Conservation (phyloP, 371 early-diverging fungal species). For the Syncephalastrum monosporum region DNA sequence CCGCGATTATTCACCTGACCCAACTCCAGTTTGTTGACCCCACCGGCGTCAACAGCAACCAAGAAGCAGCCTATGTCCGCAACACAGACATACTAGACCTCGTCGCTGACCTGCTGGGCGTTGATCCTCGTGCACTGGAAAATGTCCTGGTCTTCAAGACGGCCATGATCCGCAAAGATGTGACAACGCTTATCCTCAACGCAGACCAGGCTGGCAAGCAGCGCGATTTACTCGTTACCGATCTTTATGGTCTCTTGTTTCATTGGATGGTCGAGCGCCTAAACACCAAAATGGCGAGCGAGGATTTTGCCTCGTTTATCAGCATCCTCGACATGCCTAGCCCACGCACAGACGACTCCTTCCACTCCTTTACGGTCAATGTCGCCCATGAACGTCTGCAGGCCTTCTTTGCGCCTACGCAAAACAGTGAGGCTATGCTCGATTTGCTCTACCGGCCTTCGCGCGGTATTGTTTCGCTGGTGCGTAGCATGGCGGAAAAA, state of each 20-base stretch:
- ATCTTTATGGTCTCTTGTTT: conserved; percentile 82
- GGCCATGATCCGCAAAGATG: conserved; percentile 71
- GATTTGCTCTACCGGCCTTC: conserved; percentile 45
- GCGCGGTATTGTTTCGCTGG: conserved; percentile 55
- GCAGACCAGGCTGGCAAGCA: conserved; percentile 70
- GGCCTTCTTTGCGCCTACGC: conserved; percentile 19
- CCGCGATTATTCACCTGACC: conserved; percentile 83
- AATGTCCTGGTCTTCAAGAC: conserved; percentile 84
- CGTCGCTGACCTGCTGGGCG: conserved; percentile 85
- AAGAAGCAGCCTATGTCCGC: conserved; percentile 72
- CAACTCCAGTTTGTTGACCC: conserved; percentile 77
- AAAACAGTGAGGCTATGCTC: conserved; percentile 23
- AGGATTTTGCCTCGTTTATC: conserved; percentile 70
- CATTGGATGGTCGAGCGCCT: conserved; percentile 89
- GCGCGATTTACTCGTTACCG: conserved; percentile 74
- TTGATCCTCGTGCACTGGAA: conserved; percentile 76
- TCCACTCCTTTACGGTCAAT: conserved; percentile 78
- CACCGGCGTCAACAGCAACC: conserved; percentile 41
- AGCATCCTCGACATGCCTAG: conserved; percentile 75
- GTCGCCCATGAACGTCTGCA: conserved; percentile 84
- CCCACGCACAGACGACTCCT: conserved; percentile 31
- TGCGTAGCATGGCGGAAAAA: conserved; percentile 52
- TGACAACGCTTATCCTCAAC: conserved; percentile 87
- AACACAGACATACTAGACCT: conserved; percentile 71
- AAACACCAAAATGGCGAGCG: conserved; percentile 74